Conservation (phyloP, 352 stramenopile species). For the Pythium pyrilobum region DNA sequence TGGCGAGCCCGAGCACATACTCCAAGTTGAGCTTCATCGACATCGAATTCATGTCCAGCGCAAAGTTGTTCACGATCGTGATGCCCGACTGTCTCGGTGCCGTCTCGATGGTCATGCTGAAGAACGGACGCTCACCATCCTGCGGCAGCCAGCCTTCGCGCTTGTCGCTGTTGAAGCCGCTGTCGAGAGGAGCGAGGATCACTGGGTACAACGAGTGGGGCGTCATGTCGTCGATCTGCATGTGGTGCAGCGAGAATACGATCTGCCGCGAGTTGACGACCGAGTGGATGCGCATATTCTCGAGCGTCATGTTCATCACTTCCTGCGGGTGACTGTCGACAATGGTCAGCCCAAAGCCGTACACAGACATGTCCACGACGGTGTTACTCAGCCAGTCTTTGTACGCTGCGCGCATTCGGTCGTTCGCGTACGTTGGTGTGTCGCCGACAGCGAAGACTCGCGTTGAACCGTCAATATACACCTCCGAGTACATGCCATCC, state of each 20-base stretch:
- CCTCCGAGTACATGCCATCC: constrained; percentile 60
- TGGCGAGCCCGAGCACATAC: constrained; percentile 66
- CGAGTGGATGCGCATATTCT: constrained; percentile 69
- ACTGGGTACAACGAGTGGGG: constrained; percentile 64
- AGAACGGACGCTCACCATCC: constrained; percentile 68
- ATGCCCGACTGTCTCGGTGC: constrained; percentile 54
- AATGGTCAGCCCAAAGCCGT: constrained; percentile 40
- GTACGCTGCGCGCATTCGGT: constrained; percentile 47
- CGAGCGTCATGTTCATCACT: constrained; percentile 84
- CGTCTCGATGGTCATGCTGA: constrained; percentile 59
- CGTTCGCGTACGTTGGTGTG: constrained; percentile 47
- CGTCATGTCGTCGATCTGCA: constrained; percentile 87
- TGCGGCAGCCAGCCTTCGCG: constrained; percentile 78
- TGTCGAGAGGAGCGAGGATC: constrained; percentile 72
- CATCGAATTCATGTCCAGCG: constrained; percentile 64
- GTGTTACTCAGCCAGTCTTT: constrained; percentile 73
- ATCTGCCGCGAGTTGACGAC: constrained; percentile 36
- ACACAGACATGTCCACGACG: constrained; percentile 66
- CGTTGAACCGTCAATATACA: constrained; percentile 82
- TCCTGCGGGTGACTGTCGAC: constrained; percentile 74
- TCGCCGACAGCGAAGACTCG: constrained; percentile 79
- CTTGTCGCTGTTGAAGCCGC: constrained; percentile 85
- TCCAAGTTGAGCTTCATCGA: constrained; percentile 77
- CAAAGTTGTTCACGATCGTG: constrained; percentile 74
- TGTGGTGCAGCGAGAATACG: constrained; percentile 68